Evolutionary conservation across 805 yeast genomes (phyloP), one percentile per base, ranked within the genome.

Genomic region (Ogataea pignaliae): DNA sequence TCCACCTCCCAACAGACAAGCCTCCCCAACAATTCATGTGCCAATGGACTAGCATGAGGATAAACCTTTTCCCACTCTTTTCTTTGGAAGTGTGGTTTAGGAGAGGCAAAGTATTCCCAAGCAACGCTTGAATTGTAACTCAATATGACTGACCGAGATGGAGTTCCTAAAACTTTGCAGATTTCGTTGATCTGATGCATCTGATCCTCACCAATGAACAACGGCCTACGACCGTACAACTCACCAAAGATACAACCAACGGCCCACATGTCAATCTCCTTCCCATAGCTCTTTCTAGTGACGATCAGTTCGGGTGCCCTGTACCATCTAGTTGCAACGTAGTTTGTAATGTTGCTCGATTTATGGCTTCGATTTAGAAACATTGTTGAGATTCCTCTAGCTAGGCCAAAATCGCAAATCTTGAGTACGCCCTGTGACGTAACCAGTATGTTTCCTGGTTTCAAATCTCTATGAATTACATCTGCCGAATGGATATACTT

Each of bases 271-370:
- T 90, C 98, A 38, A 90, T 84, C 18, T 78, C 72, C 45, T 84
- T 84, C 3, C 80, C 74, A 57, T 88, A 88, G 14, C 53, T 56
- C 41, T 71, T 73, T 44, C 75, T 71, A 10, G 85, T 74, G 30
- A 89, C 63, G 36, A 90, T 77, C 39, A 90, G 70, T 57, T 90
- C 98, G 0, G 98, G 98, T 0, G 97, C 97, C 37, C 98, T 71
- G 57, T 90, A 90, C 96, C 97, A 90, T 45, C 97, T 68, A 0
- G 97, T 90, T 0, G 97, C 97, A 18, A 90, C 97, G 59, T 90
- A 90, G 53, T 80, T 83, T 10, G 95, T 86, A 26, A 86, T 85
- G 13, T 76, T 71, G 29, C 60, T 66, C 13, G 69, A 62, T 40
- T 61, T 65, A 47, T 51, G 67, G 55, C 57, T 64, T 31, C 44